Conservation (phyloP, 495 filamentous ascomycete genomes). For the Hyaloscypha variabilis region DNA sequence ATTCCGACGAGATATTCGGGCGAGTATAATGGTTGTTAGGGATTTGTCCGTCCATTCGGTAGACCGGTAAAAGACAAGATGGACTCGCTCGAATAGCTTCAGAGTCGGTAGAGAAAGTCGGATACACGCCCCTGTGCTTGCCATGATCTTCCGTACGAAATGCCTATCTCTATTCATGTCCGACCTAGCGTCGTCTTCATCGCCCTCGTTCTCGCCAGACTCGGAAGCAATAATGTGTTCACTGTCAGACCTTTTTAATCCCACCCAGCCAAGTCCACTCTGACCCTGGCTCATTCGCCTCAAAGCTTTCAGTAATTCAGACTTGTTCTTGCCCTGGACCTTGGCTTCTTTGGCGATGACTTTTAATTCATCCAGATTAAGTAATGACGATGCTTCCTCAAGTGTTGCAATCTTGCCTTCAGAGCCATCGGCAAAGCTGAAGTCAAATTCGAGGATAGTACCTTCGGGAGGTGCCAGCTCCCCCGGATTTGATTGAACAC, state of each 20-base stretch:
- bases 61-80: conserved; percentile 93
- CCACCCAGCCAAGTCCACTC: conserved; percentile 64
- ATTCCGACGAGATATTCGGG: conserved; percentile 81
- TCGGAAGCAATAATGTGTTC: conserved; percentile 25
- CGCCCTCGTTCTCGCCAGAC: conserved; percentile 17
- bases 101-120: conserved; percentile 74
- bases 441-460: conserved; percentile 50
- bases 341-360: conserved; percentile 83
- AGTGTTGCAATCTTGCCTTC: conserved; percentile 72
- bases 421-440: conserved; percentile 80
- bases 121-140: conserved; percentile 80
- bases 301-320: conserved; percentile 73
- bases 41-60: conserved; percentile 98
- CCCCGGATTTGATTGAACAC: conserved; percentile 42
- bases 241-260: conserved; percentile 55
- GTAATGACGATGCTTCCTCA: conserved; percentile 81
- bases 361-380: conserved; percentile 87
- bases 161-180: conserved; percentile 54
- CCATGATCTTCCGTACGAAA: conserved; percentile 75
- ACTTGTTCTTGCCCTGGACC: conserved; percentile 87
- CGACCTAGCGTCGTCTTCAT: conserved; percentile 35
- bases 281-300: conserved; percentile 73
- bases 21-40: conserved; percentile 90
- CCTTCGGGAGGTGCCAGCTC: conserved; percentile 50
- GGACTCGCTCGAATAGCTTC: conserved; percentile 88